Base-by-base conservation (phyloP, 345 rosid species). In the Garcia nutans region DNA sequence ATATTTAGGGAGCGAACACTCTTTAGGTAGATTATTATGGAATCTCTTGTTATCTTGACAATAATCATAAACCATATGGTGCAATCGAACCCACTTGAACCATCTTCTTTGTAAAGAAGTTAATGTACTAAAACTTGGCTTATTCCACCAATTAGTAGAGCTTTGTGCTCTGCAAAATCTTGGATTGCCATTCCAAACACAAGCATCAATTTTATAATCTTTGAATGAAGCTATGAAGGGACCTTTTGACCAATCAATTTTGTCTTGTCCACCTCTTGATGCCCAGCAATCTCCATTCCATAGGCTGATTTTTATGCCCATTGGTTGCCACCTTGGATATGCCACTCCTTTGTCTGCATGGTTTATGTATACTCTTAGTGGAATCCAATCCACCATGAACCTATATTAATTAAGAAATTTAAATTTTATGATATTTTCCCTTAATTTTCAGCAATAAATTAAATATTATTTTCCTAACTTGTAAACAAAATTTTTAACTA, bases 221-320 rank as follows among this genome's bases (percentile, higher is more conserved):
- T 81, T 85, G 70, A 92, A 94, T 9, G 93, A 87, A 24, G 93
- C 88, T 57, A 88, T 77, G 60, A 94, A 94, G 0, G 98, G 97
- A 54, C 86, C 87, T 75, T 87, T 85, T 26, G 92, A 88, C 98
- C 97, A 91, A 41, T 92, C 88, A 17, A 90, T 79, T 76, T 90
- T 94, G 77, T 89, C 93, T 22, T 50, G 82, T 3, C 97, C 97
- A 19, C 97, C 97, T 0, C 88, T 83, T 50, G 98, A 92, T 11
- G 97, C 97, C 98, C 97, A 94, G 77, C 83, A 85, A 67, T 90
- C 97, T 12, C 97, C 98, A 13, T 92, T 88, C 97, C 97, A 94
- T 78, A 94, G 82, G 88, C 87, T 89, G 44, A 65, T 72, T 59
- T 87, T 84, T 72, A 91, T 72, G 74, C 86, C 79, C 97, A 94